phyloP scores from a whole-genome alignment of 352 stramenopile species.

The Phytophthora brassicae region DNA sequence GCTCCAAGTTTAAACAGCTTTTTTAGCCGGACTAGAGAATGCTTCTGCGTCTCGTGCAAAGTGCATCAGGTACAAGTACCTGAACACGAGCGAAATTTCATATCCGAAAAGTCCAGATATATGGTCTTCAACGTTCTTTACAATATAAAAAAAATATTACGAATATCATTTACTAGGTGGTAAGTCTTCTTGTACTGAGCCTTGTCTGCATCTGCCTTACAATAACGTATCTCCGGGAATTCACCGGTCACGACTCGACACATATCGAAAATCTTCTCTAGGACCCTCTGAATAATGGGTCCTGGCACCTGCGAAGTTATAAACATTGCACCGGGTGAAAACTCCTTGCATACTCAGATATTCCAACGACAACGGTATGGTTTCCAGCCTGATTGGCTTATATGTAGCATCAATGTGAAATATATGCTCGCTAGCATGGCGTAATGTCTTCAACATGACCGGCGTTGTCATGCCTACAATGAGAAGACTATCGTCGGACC shows the following conservation, averaged over 20 bases:
- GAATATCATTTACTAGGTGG: background rate
- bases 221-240: background rate
- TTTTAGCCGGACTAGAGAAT: background rate
- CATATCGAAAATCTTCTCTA: background rate
- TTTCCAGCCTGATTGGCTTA: conserved; percentile 9
- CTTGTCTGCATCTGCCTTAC: conserved; percentile 3
- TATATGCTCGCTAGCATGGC: background rate
- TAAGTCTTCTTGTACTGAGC: conserved; percentile 8
- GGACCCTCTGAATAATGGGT: background rate
- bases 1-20: background rate
- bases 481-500: background rate
- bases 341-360: background rate
- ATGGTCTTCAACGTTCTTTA: conserved; percentile 8
- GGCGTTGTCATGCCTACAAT: conserved; percentile 6
- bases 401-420: conserved; percentile 7
- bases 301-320: background rate
- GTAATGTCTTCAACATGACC: background rate
- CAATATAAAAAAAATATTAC: conserved; percentile 1
- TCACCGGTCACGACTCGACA: background rate
- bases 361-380: background rate
- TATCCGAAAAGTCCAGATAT: background rate
- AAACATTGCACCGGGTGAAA: background rate
- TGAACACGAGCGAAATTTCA: background rate
- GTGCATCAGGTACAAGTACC: background rate
- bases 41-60: background rate